Evolutionary conservation across 495 filamentous ascomycete species (phyloP).

Genomic region (Opeltia flavorubescens): DNA sequence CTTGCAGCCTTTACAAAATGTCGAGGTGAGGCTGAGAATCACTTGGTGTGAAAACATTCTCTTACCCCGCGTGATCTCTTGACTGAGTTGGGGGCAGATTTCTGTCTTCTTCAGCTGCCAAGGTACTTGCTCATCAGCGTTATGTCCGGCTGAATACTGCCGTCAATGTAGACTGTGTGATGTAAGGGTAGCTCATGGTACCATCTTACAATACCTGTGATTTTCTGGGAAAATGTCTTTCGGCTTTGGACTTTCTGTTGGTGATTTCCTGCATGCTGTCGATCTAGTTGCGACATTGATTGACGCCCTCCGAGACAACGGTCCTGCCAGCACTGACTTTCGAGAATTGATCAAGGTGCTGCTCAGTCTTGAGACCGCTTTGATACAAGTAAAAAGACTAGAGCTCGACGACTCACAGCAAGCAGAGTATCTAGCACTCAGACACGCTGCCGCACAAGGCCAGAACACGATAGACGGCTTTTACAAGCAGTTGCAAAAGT

Average conservation of each 20-base stretch:
- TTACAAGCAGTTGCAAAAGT: slow-evolving; percentile 12
- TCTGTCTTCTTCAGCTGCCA: too few relatives aligned
- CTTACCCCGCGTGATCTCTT: too few relatives aligned
- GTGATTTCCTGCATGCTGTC: slow-evolving; percentile 5
- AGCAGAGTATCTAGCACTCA: slow-evolving; percentile 13
- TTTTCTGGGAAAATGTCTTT: too few relatives aligned
- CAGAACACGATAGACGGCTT: slow-evolving; percentile 20
- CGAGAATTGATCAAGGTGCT: slow-evolving; percentile 17
- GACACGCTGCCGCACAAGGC: slow-evolving; percentile 17
- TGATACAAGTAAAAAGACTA: slow-evolving; percentile 17
- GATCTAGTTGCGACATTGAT: slow-evolving; percentile 1
- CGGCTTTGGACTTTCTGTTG: slow-evolving; percentile 7
- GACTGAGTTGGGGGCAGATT: too few relatives aligned
- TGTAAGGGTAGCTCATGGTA: too few relatives aligned
- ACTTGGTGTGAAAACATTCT: too few relatives aligned
- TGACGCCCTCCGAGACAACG: slow-evolving; percentile 13
- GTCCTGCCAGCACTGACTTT: slow-evolving; percentile 10
- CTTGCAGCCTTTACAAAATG: too few relatives aligned
- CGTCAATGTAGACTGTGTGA: too few relatives aligned
- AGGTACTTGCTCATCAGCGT: too few relatives aligned
- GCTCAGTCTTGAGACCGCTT: slow-evolving; percentile 18
- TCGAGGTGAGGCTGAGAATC: too few relatives aligned
- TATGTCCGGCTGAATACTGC: too few relatives aligned
- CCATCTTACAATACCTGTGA: too few relatives aligned
- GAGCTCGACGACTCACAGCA: slow-evolving; percentile 13